Conservation (phyloP, 768 basidiomycete species). For the Boletus huronensis region DNA sequence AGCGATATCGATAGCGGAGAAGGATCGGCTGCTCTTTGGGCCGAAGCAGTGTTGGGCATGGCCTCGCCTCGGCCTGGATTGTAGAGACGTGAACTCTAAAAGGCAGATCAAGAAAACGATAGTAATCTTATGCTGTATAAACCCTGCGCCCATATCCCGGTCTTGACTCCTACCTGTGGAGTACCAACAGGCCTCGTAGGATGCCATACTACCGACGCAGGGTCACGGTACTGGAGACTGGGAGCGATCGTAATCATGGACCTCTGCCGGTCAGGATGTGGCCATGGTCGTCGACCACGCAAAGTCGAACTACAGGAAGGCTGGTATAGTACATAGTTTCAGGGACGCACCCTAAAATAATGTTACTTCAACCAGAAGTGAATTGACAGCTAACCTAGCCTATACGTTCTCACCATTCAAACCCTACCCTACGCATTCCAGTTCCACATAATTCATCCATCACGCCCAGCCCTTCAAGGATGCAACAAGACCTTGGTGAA, state of each 20-base stretch:
- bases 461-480: neutral
- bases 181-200: neutral
- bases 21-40: neutral
- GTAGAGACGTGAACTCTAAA: neutral
- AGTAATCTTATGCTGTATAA: no score
- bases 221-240: no score
- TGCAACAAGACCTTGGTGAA: neutral
- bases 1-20: neutral
- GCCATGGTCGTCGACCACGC: no score
- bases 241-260: no score
- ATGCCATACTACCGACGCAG: no score
- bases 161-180: neutral
- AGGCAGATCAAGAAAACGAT: no score
- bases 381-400: neutral
- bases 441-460: no score
- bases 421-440: neutral
- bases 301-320: neutral
- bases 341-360: neutral
- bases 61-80: neutral
- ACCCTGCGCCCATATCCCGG: neutral
- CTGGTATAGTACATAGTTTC: neutral
- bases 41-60: neutral
- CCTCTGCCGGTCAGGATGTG: no score
- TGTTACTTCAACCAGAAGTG: neutral
- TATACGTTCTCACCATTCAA: neutral